Evolutionary conservation across 331 rosid genomes (phyloP), one percentile per base, ranked within the genome.

Genomic region (Quercus tomentella): DNA sequence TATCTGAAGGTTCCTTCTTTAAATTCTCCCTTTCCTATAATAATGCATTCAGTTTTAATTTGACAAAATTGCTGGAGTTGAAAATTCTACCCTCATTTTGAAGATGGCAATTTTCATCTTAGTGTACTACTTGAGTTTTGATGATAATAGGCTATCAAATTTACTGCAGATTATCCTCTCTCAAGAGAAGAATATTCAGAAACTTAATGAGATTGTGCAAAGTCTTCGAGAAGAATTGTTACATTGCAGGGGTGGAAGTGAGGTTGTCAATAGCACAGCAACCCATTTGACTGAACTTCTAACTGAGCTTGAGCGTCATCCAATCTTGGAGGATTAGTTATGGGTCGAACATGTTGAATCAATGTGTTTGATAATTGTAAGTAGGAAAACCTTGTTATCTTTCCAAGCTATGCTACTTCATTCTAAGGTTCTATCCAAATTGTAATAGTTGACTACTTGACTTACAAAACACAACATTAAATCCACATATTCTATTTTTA

Each of bases 91-190:
- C n/a, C 33, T 65, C 22, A 31, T 30, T 17, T 41, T 18, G 16
- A 17, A 30, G 74, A 70, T 69, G 23, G 56, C 41, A 41, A 65
- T 30, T 21, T 17, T 54, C 17, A 73, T 41, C 23, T 35, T 31
- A 21, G 43, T 21, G 11, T 70, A 56, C 16, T 54, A 21, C 21
- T 7, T 9, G 11, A 6, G 22, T 3, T 23, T 11, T 73, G 6
- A 4, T 63, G 49, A 45, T 21, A 18, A 31, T 23, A 72, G 49
- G 52, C 52, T 51, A 14, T 71, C 37, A 57, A 57, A 43, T 33
- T 67, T 33, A 67, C 51, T 62, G 74, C 70, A 76, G 85, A 76
- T 80, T 45, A 80, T 80, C 31, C 80, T 80, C 55, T 80, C 84
- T 26, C 84, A 80, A 62, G 76, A 80, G 76, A 80, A 41, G 74